These are phyloP conservation scores for Bruguiera sexangula DNA, from an alignment of 345 rosid genomes.

Conservation along the genomic window DNA sequence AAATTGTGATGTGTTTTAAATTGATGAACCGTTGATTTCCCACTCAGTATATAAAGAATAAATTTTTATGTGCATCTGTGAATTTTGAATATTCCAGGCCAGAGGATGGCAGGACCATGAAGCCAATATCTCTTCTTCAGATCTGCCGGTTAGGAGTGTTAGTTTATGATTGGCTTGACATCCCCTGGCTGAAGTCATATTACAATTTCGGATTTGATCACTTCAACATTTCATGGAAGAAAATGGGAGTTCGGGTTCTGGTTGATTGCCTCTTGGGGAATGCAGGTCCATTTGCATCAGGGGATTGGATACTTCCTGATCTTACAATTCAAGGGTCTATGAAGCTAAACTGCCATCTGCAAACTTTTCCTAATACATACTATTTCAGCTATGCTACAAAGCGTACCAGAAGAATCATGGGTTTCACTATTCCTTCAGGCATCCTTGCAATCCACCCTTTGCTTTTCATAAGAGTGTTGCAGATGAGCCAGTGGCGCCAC, in stretches of 20 bases:
- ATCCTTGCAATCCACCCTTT: constrained; percentile 75
- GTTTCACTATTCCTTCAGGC: constrained; percentile 73
- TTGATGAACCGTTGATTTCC: background rate
- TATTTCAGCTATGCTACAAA: constrained; percentile 95
- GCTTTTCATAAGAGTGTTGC: constrained; percentile 76
- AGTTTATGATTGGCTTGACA: constrained; percentile 92
- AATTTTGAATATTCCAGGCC: constrained; percentile 47
- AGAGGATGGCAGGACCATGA: constrained; percentile 74
- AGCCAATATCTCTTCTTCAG: constrained; percentile 70
- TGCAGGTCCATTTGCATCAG: constrained; percentile 73
- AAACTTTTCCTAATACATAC: constrained; percentile 70
- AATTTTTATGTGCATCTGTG: background rate
- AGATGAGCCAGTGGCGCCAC: constrained; percentile 78
- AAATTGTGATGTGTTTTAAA: background rate
- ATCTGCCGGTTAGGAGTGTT: constrained; percentile 72
- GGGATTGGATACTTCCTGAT: constrained; percentile 94
- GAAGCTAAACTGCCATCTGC: constrained; percentile 47
- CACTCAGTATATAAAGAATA: background rate
- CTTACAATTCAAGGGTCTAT: constrained; percentile 87
- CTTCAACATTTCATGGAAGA: constrained; percentile 73
- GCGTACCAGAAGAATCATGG: constrained; percentile 59
- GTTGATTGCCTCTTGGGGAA: constrained; percentile 65
- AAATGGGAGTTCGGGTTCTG: constrained; percentile 65
- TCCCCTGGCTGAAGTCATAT: constrained; percentile 72
- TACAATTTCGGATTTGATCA: constrained; percentile 97